Base-by-base conservation (phyloP, 2,329 filamentous ascomycete genomes). In the Sporothrix globosa region DNA sequence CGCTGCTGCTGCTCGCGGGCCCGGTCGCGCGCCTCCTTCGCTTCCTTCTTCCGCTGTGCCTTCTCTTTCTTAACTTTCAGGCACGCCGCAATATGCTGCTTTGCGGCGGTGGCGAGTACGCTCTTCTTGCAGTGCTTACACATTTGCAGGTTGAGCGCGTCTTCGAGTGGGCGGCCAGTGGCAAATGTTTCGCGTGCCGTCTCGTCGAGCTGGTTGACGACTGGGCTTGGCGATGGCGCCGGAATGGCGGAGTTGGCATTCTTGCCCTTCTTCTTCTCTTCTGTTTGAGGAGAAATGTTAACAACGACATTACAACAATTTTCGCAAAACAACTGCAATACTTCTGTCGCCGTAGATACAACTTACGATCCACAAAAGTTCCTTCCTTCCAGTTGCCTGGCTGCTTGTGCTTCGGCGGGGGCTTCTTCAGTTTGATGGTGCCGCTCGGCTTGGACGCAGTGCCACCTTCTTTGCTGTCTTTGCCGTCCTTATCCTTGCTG, bases 61-160 rank as follows among this genome's bases (percentile, higher is more conserved):
- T 92, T 92, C 78, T 92, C 90, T 76, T 91, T 93, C 81, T 97
- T 97, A 70, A 93, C 88, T 75, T 90, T 91, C 70, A 97, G 82
- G 76, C 95, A 99, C 60, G 90, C 88, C 50, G 90, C 90, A 72
- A 97, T 92, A 77, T 99, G 95, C 21, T 88, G 87, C 71, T 90
- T 90, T 1, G 92, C 91, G 0, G 88, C 89, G 44, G 88, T 88
- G 76, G 90, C 91, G 17, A 96, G 84, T 14, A 97, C 87, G 67
- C 91, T 91, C 76, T 96, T 94, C 81, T 96, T 97, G 82, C 95
- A 99, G 79, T 96, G 93, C 79, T 96, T 97, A 85, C 95, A 99
- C 74, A 91, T 86, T 67, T 96, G 89, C 11, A 92, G 86, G 73
- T 97, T 92, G 13, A 91, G 87, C 70, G 84, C 85, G 77, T 97